A percentile compares a stretch with the other conserved stretches of the same genome.
phyloP scores from a whole-genome alignment of 345 rosid genomes.

The Dovyalis caffra region DNA sequence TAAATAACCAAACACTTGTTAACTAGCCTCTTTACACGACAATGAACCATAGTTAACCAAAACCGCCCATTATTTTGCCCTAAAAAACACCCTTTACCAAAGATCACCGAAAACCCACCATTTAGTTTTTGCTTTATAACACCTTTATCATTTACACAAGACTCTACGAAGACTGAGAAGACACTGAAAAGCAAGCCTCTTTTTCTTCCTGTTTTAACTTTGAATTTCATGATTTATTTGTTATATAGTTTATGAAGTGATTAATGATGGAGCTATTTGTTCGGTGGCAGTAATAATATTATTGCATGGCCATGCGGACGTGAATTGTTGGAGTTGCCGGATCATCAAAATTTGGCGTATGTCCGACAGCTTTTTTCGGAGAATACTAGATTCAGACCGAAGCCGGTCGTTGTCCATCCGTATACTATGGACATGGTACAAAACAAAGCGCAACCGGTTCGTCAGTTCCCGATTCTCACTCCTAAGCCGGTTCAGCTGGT shows the following conservation, averaged over 20 bases:
- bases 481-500: conserved; percentile 61
- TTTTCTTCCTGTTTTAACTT: conserved; percentile 6
- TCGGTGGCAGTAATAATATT: conserved; percentile 34
- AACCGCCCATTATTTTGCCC: conserved; percentile 1
- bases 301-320: conserved; percentile 57
- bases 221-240: conserved; percentile 11
- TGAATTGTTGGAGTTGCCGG: conserved; percentile 47
- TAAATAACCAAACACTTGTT: conserved; percentile 10
- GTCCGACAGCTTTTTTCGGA: conserved; percentile 54
- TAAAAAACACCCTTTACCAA: conserved; percentile 11
- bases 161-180: conserved; percentile 5
- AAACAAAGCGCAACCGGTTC: conserved; percentile 51
- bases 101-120: conserved; percentile 18
- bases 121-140: conserved; percentile 9
- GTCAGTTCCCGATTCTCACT: conserved; percentile 61
- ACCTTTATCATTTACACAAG: conserved; percentile 15
- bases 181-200: no score
- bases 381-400: conserved; percentile 47
- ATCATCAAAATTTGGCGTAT: conserved; percentile 45
- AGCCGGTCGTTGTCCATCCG: conserved; percentile 57
- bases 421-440: conserved; percentile 41
- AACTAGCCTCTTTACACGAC: conserved; percentile 25
- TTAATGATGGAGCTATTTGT: conserved; percentile 41
- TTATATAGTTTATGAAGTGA: conserved; percentile 27
- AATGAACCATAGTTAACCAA: no score